These are phyloP conservation scores for Drosera capensis DNA, from an alignment of 148 eudicot species.

Conservation along the genomic window DNA sequence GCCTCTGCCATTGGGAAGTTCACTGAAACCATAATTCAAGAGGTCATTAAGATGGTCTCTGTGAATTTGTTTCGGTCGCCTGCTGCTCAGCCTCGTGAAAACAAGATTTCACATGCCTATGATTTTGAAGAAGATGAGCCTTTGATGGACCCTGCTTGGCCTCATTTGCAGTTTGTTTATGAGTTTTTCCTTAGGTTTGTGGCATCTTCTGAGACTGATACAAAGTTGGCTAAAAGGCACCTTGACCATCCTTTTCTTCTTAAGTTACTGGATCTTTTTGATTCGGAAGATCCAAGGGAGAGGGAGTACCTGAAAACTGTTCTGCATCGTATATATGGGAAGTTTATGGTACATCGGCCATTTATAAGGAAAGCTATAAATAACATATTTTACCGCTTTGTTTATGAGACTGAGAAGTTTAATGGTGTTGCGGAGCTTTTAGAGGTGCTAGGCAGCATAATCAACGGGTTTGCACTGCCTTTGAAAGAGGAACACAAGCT, in stretches of 20 bases:
- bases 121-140: conserved; percentile 9
- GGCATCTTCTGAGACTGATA: conserved; percentile 3
- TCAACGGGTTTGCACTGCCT: conserved; percentile 8
- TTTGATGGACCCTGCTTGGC: conserved; percentile 6
- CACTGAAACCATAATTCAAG: background rate
- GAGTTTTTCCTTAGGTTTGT: conserved; percentile 6
- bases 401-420: conserved; percentile 6
- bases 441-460: conserved; percentile 8
- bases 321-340: conserved; percentile 8
- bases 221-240: conserved; percentile 5
- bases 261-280: conserved; percentile 8
- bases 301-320: conserved; percentile 8
- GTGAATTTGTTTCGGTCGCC: conserved; percentile 5
- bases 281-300: conserved; percentile 9
- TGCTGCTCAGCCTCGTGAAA: conserved; percentile 3
- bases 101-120: conserved; percentile 1
- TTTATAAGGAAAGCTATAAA: conserved; percentile 7
- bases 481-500: conserved; percentile 10
- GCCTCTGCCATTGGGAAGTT: background rate
- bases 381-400: conserved; percentile 6
- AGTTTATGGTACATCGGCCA: conserved; percentile 9
- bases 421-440: conserved; percentile 5
- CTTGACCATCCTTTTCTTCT: conserved; percentile 6
- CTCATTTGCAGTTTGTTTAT: conserved; percentile 10
- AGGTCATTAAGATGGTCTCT: background rate